Evolutionary conservation across 352 stramenopile genomes (phyloP).

Genomic region (Albugo candida): DNA sequence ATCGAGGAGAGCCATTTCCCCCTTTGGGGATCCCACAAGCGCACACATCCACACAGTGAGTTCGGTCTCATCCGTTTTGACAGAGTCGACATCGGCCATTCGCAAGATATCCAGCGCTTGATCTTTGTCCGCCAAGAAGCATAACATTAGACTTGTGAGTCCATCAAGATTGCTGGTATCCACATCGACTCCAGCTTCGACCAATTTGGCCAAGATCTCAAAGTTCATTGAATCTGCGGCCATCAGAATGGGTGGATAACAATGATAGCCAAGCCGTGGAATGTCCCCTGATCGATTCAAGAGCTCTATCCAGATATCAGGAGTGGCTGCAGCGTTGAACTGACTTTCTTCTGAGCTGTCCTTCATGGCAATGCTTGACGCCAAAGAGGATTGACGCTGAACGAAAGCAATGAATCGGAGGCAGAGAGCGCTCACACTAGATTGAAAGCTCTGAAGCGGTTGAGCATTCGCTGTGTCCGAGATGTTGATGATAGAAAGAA

Average conservation of each 20-base stretch:
- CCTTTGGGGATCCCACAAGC: slow-evolving; percentile 5
- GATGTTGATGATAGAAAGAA: too few relatives aligned
- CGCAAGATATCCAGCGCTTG: slow-evolving; percentile 16
- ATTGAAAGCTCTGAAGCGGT: too few relatives aligned
- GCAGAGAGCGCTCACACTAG: too few relatives aligned
- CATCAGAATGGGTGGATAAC: slow-evolving; percentile 29
- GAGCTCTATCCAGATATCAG: slow-evolving; percentile 23
- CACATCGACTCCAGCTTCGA: slow-evolving; percentile 19
- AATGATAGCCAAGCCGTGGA: slow-evolving; percentile 23
- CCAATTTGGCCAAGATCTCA: slow-evolving; percentile 14
- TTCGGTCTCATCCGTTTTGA: slow-evolving; percentile 39
- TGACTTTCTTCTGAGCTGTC: too few relatives aligned
- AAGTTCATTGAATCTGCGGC: slow-evolving; percentile 22
- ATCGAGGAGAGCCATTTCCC: slow-evolving; percentile 4
- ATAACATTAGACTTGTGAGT: slow-evolving; percentile 35
- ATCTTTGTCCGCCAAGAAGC: slow-evolving; percentile 25
- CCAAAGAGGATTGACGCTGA: too few relatives aligned
- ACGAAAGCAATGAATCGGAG: too few relatives aligned
- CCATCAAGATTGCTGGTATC: slow-evolving; percentile 14
- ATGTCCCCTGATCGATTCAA: slow-evolving; percentile 22
- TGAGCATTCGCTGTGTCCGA: too few relatives aligned
- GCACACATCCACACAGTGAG: slow-evolving; percentile 34
- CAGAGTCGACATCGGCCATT: slow-evolving; percentile 15
- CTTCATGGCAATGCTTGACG: too few relatives aligned
- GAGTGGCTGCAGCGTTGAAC: neutral